Base-by-base conservation (phyloP, 2,329 filamentous ascomycete species). In the Aspergillus caelatus region DNA sequence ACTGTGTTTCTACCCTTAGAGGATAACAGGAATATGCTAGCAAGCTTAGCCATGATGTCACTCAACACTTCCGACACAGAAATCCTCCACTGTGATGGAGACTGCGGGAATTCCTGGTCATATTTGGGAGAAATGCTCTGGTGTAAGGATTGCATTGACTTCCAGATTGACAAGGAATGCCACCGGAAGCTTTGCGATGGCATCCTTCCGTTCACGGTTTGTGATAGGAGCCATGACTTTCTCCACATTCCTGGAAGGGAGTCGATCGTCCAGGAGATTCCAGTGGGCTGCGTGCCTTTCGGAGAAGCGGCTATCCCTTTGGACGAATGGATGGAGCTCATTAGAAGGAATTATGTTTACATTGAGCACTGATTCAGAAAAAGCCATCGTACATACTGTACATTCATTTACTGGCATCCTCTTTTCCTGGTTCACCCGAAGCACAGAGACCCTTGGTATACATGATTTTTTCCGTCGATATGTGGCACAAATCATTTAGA, bases 131-230 rank as follows among this genome's bases (percentile, higher is more conserved):
- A 74, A 28, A 67, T 75, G 57, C 71, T 71, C 59, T 68, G 67
- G 57, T 75, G 73, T 64, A 68, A 64, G 60, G 71, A 75, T 57
- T 76, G 72, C 56, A 68, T 71, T 10, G 69, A 72, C 32, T 58
- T 74, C 26, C 64, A 67, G 4, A 68, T 75, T 48, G 68, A 68
- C 12, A 28, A 23, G n/a, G 48, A 64, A 7, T 75, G 71, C 56
- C 61, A 66, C 12, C 60, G 68, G 10, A 66, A 65, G 14, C 57
- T 71, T 0, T 65, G 68, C 50, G 53, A 60, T 12, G 67, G 64
- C 14, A 63, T 62, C 43, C 60, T 84, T 62, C 59, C 65, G 12
- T 21, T 63, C 30, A 70, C 70, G 45, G 52, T 71, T 16, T 75
- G 73, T 46, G 53, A 68, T 54, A 66, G 65, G 43, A 62, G 46